Percentiles rank a stretch among this genome's conserved stretches.
Evolutionary conservation across 495 filamentous ascomycete genomes (phyloP).

Genomic region (Hypoxylon perforatum): DNA sequence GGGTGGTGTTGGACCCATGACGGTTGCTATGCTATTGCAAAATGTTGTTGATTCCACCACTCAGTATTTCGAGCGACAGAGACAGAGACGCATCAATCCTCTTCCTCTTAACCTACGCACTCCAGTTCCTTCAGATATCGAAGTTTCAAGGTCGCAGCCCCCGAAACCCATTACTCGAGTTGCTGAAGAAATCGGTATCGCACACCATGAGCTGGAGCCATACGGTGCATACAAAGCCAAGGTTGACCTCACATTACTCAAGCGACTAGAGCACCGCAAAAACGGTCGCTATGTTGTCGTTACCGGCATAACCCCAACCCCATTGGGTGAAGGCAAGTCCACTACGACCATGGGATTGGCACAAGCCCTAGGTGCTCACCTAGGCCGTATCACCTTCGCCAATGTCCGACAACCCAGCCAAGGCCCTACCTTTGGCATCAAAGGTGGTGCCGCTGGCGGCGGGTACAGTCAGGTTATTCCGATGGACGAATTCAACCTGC

Average conservation of each 20-base stretch:
- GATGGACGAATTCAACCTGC: conserved; percentile 99
- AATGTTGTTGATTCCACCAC: conserved; percentile 90
- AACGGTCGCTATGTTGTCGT: conserved; percentile 93
- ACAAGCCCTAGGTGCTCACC: conserved; percentile 91
- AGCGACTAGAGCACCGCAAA: conserved; percentile 84
- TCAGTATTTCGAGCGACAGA: conserved; percentile 82
- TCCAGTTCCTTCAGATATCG: conserved; percentile 94
- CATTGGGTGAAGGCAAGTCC: conserved; percentile 97
- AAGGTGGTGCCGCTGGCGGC: conserved; percentile 95
- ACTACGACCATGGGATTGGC: conserved; percentile 97
- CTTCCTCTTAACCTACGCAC: conserved; percentile 77
- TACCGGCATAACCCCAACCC: conserved; percentile 95
- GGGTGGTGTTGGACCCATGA: conserved; percentile 98
- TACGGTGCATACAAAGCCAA: conserved; percentile 97
- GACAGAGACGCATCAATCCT: conserved; percentile 77
- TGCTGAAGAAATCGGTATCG: conserved; percentile 88
- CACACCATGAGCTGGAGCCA: conserved; percentile 85
- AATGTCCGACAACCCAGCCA: conserved; percentile 98
- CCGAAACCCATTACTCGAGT: conserved; percentile 89
- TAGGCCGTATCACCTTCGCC: conserved; percentile 88
- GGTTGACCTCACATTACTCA: conserved; percentile 81
- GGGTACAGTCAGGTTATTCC: conserved; percentile 99
- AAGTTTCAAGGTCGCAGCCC: conserved; percentile 85
- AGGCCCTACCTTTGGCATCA: conserved; percentile 98
- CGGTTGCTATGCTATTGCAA: conserved; percentile 94